Base-by-base conservation (phyloP, 176 grass and related monocot species). In the Aegilops umbellulata region DNA sequence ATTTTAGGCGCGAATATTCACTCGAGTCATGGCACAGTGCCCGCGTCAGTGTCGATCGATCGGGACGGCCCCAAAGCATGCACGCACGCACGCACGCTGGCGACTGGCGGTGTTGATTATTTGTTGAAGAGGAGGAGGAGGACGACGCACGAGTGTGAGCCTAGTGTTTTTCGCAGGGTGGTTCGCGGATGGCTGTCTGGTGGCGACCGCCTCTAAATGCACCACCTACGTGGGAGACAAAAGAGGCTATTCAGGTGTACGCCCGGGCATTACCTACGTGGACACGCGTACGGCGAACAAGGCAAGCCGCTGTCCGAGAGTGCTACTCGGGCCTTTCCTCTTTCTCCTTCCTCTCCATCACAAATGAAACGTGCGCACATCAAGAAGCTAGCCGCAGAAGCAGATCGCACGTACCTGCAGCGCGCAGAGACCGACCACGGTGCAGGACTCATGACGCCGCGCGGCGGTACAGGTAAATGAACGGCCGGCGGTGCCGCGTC, bases 171-270 rank as follows among this genome's bases (percentile, higher is more conserved):
- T 16, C 39, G 30, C 51, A 17, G 41, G n/a, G 60, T 81, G 17
- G 57, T 75, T 87, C 14, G 79, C 30, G 3, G 60, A 13, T 67
- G 86, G 20, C 41, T 61, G 64, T 76, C 78, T 5, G 29, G 80
- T 69, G 65, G 55, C 77, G 66, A 82, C 65, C 41, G 19, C 79
- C 15, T 31, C 20, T 34, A 61, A 41, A 46, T 46, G 51, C 19
- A 70, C 9, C 30, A 36, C 46, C 60, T 85, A 62, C 36, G 74
- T 84, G 81, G 71, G 58, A 49, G 55, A 73, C 87, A 65, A 55
- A 24, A 42, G 31, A 44, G 23, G 20, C 22, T 58, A 34, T 71
- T 86, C 57, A 83, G 84, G 84, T 86, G 65, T 71, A 20, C 27
- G 57, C 65, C 57, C 78, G 29, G 77, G 51, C 61, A 26, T 1